Percentiles rank a stretch among this genome's conserved stretches.
Conservation (phyloP, 1,284 basidiomycete species). For the Ganoderma resinaceum region DNA sequence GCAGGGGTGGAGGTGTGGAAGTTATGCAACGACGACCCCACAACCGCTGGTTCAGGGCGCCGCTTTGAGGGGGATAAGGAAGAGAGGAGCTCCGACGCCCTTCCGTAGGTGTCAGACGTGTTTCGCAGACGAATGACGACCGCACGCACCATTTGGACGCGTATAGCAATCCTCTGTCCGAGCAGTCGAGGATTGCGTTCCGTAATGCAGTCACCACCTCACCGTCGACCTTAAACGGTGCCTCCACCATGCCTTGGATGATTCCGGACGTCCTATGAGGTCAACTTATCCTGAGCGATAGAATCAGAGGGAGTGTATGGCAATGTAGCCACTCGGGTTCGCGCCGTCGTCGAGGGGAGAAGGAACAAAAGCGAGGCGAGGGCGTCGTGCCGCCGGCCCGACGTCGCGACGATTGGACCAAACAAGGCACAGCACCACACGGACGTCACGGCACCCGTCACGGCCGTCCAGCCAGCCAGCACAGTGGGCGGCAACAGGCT, state of each 20-base stretch:
- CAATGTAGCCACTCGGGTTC: background rate
- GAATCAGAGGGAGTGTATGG: background rate
- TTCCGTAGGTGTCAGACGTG: conserved; percentile 24
- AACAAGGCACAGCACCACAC: conserved; percentile 1
- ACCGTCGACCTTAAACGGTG: conserved; percentile 33
- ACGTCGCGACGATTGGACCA: background rate
- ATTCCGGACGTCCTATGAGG: background rate
- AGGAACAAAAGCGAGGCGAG: background rate
- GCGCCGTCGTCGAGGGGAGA: background rate
- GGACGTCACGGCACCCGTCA: conserved; percentile 3
- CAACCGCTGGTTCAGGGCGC: conserved; percentile 26
- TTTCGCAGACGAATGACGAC: conserved; percentile 12
- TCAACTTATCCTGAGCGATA: too few relatives aligned
- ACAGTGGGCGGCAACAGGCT: background rate
- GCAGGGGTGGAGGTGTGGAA: conserved; percentile 58
- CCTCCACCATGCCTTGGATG: conserved; percentile 16
- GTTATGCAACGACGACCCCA: conserved; percentile 32
- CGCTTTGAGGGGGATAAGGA: conserved; percentile 60
- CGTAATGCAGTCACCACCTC: conserved; percentile 54
- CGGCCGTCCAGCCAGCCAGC: background rate
- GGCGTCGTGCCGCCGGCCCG: background rate
- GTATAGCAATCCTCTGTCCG: conserved; percentile 43
- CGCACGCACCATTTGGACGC: conserved; percentile 76
- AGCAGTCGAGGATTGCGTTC: conserved; percentile 57
- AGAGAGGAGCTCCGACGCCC: conserved; percentile 78